Base-by-base conservation (phyloP, 768 basidiomycete species). In the Wakefieldia striispora region DNA sequence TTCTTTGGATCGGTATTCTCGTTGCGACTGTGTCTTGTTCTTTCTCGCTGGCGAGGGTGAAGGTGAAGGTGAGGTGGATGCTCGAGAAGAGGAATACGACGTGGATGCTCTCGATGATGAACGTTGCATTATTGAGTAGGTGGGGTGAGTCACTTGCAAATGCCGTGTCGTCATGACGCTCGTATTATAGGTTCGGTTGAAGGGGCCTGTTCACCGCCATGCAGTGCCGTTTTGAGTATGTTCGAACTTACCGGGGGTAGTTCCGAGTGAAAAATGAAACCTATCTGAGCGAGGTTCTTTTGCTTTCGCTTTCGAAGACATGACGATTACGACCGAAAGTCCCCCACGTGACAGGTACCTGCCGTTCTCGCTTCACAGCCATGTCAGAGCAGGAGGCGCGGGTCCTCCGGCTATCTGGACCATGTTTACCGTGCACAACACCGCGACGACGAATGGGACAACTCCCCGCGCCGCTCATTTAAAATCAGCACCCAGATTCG, bases 1-100 rank as follows among this genome's bases (percentile, higher is more conserved):
- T 47, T 69, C 64, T 47, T 66, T 66, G 41, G 55, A 59, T 16
- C 65, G 65, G 26, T 69, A 67, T 23, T 54, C 60, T 45, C 65
- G 51, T 20, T 69, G 65, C 4, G 65, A 65, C 47, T 59, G 62
- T 20, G 44, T 43, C 38, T 64, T 62, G 41, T 51, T 58, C 37
- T 62, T 63, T 45, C n/a, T 64, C 10, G 41, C 13, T 9, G 59
- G 52, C 0, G 41, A 52, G 19, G 26, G 21, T 10, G 40, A 62
- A 16, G 33, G 33, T 14, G 62, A 17, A 31, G 33, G 33, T 14
- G 62, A 17, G 27, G 50, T 1, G 29, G 17, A n/a, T 23, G 14
- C 6, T 34, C 20, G 58, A 40, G 50, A 50, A 27, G 62, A 50
- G 1, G 62, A 50, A 35, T 42, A 55, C 12, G 62, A 17, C 36